Evolutionary conservation across 352 stramenopile genomes (phyloP).

Genomic region (Phytophthora chlamydospora): DNA sequence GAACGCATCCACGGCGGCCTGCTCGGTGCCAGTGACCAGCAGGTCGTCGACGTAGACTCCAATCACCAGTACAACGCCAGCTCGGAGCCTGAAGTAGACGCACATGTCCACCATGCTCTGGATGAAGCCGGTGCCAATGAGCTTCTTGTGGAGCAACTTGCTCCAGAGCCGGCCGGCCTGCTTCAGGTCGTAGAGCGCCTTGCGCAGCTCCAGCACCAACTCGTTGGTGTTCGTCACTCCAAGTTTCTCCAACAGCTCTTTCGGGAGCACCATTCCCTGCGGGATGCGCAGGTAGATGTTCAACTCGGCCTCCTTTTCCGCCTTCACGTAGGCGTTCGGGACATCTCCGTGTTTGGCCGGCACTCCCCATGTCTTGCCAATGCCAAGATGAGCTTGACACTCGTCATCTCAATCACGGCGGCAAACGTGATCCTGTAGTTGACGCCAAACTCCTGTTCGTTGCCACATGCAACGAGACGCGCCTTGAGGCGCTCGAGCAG

Average conservation of each 20-base stretch:
- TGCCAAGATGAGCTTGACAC: slow-evolving; percentile 23
- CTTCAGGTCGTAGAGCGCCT: slow-evolving; percentile 39
- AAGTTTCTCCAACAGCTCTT: slow-evolving; percentile 3
- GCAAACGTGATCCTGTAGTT: slow-evolving; percentile 29
- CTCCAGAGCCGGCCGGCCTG: slow-evolving; percentile 39
- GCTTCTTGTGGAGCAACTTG: slow-evolving; percentile 21
- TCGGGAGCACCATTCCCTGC: slow-evolving; percentile 22
- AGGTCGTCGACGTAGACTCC: slow-evolving; percentile 42
- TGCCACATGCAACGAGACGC: slow-evolving; percentile 22
- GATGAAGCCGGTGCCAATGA: slow-evolving; percentile 19
- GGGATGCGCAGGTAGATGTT: slow-evolving; percentile 31
- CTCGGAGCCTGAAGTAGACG: slow-evolving; percentile 21
- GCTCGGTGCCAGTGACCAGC: slow-evolving; percentile 18
- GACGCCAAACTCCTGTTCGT: slow-evolving; percentile 22
- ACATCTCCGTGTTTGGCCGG: slow-evolving; percentile 30
- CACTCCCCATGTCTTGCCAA: slow-evolving; percentile 6
- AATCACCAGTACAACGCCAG: slow-evolving; percentile 2
- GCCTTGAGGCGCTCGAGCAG: slow-evolving; percentile 25
- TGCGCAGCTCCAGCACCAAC: slow-evolving; percentile 20
- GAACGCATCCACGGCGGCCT: slow-evolving; percentile 12
- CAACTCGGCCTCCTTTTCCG: slow-evolving; percentile 11
- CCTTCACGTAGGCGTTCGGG: slow-evolving; percentile 40
- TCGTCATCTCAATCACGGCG: slow-evolving; percentile 34
- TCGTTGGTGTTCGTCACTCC: slow-evolving; percentile 11
- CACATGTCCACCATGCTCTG: slow-evolving; percentile 32